Evolutionary conservation across 345 rosid species (phyloP), one percentile per base, ranked within the genome.

Genomic region (Cardamine chenopodiifolia): DNA sequence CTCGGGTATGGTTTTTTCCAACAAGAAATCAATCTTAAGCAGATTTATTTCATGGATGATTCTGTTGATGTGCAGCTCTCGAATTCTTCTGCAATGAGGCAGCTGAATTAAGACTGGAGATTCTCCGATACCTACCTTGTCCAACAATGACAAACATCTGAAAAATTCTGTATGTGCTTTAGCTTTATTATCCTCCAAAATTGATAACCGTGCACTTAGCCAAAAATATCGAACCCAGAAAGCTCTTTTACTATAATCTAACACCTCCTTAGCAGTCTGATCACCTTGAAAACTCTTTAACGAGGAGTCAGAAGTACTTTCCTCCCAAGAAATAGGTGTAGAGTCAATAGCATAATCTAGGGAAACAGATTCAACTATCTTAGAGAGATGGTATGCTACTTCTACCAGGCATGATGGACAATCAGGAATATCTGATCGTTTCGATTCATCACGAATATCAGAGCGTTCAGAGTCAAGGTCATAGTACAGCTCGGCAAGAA

Each of bases 211-310:
- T 34, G 96, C 99, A 80, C 93, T 90, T 84, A 92, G 82, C 97
- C 97, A 95, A 83, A 86, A 90, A 81, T 83, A 92, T 20, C 97
- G 85, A 80, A 73, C 79, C 99, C 99, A 92, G 70, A 91, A 90
- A 68, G 86, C 81, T 65, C 78, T 80, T 67, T 87, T 88, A 71
- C 73, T 42, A 39, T 72, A 69, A 78, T 78, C 70, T 28, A 82
- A 72, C 77, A 75, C 62, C 58, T 70, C 63, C 65, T 79, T 70
- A 53, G 71, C 56, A 28, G 60, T 66, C 60, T 71, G 70, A 52
- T 68, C 73, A 66, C 85, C 83, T 81, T 75, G 88, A 53, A 42
- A 82, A 57, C 55, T 68, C 68, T 66, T 78, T 44, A 73, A 50
- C 19, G 82, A 71, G 62, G 82, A 78, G 77, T 28, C 82, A 13